Evolutionary conservation across 1,284 basidiomycete genomes (phyloP), one percentile per base, ranked within the genome.

Genomic region (Apiotrichum gracile): DNA sequence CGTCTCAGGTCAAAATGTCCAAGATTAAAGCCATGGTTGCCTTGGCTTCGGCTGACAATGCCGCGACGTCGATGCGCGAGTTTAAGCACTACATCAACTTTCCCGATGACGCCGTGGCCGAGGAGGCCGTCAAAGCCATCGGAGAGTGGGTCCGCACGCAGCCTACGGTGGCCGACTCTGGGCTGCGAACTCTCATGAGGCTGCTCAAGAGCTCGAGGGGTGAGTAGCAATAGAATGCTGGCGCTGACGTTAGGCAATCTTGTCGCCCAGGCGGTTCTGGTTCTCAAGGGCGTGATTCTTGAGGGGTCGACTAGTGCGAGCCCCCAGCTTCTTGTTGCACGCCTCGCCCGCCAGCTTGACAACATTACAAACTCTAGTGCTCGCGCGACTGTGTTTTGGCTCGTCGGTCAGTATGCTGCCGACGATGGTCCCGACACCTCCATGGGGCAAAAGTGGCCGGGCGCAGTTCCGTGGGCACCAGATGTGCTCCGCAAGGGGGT

Each of bases 351-450:
- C 48, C 78, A 82, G 29, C 80, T 93, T 35, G 87, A 89, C 51
- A 84, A 84, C 47, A 88, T 97, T 46, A 80, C 77, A 16, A 86
- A 91, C 64, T 78, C 86, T 1, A 80, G 83, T 58, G 90, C 92
- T 0, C 78, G 88, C 24, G 88, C 90, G 0, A 91, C 87, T 61
- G 83, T 94, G 0, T 76, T 91, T 37, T 93, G 91, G 90, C 81
- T 96, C 0, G 89, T 91, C 0, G 92, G 92, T 0, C 89, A 93
- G 70, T 90, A 88, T 68, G 81, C 86, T 4, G 77, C 64, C 6
- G 51, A 52, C 26, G 63, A 65, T 19, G 54, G 54, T 21, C 47
- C 55, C 0, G 47, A 55, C 19, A 47, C 51, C 2, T 47, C 51
- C 4, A 21, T 44, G n/a, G 68, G 72, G 2, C 58, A 66, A 2